Base-by-base conservation (phyloP, 1,284 basidiomycete species). In the Puccinia coronata region DNA sequence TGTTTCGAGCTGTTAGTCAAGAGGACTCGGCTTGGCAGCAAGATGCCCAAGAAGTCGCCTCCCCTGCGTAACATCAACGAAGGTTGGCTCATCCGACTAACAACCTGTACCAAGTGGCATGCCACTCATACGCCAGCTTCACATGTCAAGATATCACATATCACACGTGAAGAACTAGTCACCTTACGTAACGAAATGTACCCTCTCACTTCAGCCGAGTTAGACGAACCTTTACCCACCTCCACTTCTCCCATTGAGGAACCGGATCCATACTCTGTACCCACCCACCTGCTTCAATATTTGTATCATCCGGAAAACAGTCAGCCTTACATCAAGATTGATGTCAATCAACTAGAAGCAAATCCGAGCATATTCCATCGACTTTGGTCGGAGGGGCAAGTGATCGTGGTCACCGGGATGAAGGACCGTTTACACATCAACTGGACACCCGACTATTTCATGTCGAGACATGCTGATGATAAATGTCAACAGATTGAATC, bases 381-480 rank as follows among this genome's bases (percentile, higher is more conserved):
- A 47, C 53, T 80, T 34, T 73, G 78, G 78, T 80, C 70, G 5
- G 78, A 82, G 28, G 84, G 84, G 14, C 83, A 84, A 18, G 83
- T 84, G 0, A 57, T 85, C 16, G 82, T 85, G 6, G 83, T 85
- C 11, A 82, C 77, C 67, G 73, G 82, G 51, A 82, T 84, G n/a
- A 79, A 71, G 16, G 36, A 55, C 1, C 11, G 70, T 9, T 18
- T 80, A 28, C 9, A 31, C 49, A 61, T 82, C 12, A 20, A 57
- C 0, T 85, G 84, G 84, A 82, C 72, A 31, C 84, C 84, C 0
- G 63, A 82, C 0, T 73, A 81, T 25, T 82, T 85, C 23, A 57
- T 70, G 23, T 39, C 2, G 23, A 63, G 82, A 41, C 83, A 85
- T 71, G 82, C 82, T 34, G 28, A 81, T 4, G 83, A 83, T 6